Percentiles rank a stretch among this genome's conserved stretches.
These are phyloP conservation scores for Kluyveromyces dobzhanskii DNA, from an alignment of 805 yeast species.

Conservation along the genomic window DNA sequence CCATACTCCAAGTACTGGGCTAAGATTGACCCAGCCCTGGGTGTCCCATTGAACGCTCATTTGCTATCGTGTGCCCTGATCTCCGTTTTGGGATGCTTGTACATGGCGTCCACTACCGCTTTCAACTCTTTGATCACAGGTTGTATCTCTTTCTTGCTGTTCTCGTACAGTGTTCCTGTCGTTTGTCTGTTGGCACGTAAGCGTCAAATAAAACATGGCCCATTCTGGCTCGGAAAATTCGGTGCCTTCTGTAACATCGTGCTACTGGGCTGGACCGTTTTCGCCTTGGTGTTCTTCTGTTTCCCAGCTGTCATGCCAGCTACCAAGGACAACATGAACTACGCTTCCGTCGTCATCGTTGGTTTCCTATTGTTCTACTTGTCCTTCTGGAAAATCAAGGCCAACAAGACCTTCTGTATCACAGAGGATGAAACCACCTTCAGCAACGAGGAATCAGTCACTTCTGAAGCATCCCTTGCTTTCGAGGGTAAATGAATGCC, in stretches of 20 bases:
- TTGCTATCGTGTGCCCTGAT: slow-evolving; percentile 45
- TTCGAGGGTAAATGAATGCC: slow-evolving; percentile 1
- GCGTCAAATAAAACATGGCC: slow-evolving; percentile 46
- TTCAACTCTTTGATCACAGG: slow-evolving; percentile 59
- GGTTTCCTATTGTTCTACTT: slow-evolving; percentile 39
- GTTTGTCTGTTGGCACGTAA: slow-evolving; percentile 38
- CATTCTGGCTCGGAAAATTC: slow-evolving; percentile 54
- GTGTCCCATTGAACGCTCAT: slow-evolving; percentile 58
- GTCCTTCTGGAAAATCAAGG: slow-evolving; percentile 45
- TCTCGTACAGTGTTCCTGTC: slow-evolving; percentile 53
- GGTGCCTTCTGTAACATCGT: slow-evolving; percentile 46
- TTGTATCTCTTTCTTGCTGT: slow-evolving; percentile 50
- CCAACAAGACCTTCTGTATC: slow-evolving; percentile 27
- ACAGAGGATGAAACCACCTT: slow-evolving; percentile 19
- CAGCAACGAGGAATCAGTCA: slow-evolving; percentile 5
- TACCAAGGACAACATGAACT: slow-evolving; percentile 55
- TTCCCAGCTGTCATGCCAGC: slow-evolving; percentile 62
- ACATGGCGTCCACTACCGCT: slow-evolving; percentile 60
- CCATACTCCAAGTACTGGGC: slow-evolving; percentile 51
- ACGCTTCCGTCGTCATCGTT: slow-evolving; percentile 48
- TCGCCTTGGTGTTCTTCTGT: slow-evolving; percentile 52
- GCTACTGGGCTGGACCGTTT: slow-evolving; percentile 47
- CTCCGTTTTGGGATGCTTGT: slow-evolving; percentile 50
- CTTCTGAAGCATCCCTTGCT: background rate
- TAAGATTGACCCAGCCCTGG: slow-evolving; percentile 41